Conservation (phyloP, 2,329 filamentous ascomycete genomes). For the Cladophialophora exuberans region DNA sequence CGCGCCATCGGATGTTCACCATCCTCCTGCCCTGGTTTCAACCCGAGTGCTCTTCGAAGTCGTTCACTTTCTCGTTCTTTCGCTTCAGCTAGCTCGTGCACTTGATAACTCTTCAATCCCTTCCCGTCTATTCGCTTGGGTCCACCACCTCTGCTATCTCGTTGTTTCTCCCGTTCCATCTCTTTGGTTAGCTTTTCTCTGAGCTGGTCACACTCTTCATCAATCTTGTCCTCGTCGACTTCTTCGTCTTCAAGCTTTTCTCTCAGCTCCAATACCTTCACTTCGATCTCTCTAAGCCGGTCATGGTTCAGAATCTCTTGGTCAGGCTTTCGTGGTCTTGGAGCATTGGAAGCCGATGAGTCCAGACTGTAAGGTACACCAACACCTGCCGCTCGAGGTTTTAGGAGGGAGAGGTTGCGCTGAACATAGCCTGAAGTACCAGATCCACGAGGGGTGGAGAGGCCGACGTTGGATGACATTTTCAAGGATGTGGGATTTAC, state of each 20-base stretch:
- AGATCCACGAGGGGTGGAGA: constrained; percentile 89
- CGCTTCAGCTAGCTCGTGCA: constrained; percentile 92
- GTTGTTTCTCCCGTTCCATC: constrained; percentile 47
- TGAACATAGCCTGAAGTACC: constrained; percentile 98
- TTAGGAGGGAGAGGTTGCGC: constrained; percentile 87
- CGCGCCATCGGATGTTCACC: constrained; percentile 48
- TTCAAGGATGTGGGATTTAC: background rate
- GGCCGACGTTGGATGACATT: constrained; percentile 97
- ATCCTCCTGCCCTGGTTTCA: constrained; percentile 66
- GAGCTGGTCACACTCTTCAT: constrained; percentile 70
- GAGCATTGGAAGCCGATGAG: constrained; percentile 36
- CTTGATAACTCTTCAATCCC: constrained; percentile 85
- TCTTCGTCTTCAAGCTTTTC: constrained; percentile 88
- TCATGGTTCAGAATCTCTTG: constrained; percentile 94
- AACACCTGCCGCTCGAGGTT: constrained; percentile 71
- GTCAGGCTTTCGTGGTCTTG: constrained; percentile 78
- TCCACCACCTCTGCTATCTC: constrained; percentile 38
- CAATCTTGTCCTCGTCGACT: constrained; percentile 84
- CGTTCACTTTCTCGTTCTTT: constrained; percentile 96
- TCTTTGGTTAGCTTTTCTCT: constrained; percentile 65
- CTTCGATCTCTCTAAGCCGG: constrained; percentile 84
- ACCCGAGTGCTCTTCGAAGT: constrained; percentile 81
- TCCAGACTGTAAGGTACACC: constrained; percentile 67
- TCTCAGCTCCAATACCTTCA: constrained; percentile 87
- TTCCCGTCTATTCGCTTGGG: constrained; percentile 41